These are phyloP conservation scores for Boletellus dicymbophilus DNA, from an alignment of 1,284 basidiomycete species.

Conservation along the genomic window DNA sequence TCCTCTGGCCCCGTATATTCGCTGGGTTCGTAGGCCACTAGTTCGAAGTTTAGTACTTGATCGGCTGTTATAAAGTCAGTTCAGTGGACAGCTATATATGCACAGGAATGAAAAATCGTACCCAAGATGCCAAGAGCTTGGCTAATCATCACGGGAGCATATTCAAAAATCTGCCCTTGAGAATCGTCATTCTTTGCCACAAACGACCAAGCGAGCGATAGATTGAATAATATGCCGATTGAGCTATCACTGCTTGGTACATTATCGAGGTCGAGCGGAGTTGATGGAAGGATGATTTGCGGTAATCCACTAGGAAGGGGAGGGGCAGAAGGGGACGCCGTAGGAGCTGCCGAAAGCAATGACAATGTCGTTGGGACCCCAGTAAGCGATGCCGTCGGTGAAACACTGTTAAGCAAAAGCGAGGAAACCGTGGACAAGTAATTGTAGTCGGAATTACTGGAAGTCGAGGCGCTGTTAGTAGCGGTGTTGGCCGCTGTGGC, in stretches of 20 bases:
- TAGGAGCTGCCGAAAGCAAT: constrained; percentile 19
- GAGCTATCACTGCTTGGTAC: constrained; percentile 43
- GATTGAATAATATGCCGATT: constrained; percentile 61
- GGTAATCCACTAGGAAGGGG: constrained; percentile 63
- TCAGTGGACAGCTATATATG: constrained; percentile 13
- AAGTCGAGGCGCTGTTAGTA: constrained; percentile 10
- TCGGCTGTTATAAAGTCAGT: constrained; percentile 23
- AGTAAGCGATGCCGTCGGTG: constrained; percentile 34
- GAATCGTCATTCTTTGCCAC: constrained; percentile 51
- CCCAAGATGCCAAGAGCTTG: constrained; percentile 49
- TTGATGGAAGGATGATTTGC: constrained; percentile 55
- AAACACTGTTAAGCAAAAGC: constrained; percentile 40
- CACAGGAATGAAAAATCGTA: constrained; percentile 35
- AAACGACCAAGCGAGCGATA: constrained; percentile 60
- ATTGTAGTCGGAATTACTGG: constrained; percentile 28
- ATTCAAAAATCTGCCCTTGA: constrained; percentile 65
- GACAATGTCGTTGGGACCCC: constrained; percentile 42
- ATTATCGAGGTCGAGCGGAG: constrained; percentile 25
- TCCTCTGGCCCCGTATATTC: constrained; percentile 52
- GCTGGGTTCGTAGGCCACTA: constrained; percentile 60
- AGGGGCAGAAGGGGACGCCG: constrained; percentile 36
- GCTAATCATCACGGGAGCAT: constrained; percentile 51
- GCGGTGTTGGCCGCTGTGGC: constrained; percentile 12
- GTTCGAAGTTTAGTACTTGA: constrained; percentile 51
- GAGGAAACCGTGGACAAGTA: constrained; percentile 43